These are phyloP conservation scores for Fraxinus americana DNA, from an alignment of 257 asterid species.

Conservation along the genomic window DNA sequence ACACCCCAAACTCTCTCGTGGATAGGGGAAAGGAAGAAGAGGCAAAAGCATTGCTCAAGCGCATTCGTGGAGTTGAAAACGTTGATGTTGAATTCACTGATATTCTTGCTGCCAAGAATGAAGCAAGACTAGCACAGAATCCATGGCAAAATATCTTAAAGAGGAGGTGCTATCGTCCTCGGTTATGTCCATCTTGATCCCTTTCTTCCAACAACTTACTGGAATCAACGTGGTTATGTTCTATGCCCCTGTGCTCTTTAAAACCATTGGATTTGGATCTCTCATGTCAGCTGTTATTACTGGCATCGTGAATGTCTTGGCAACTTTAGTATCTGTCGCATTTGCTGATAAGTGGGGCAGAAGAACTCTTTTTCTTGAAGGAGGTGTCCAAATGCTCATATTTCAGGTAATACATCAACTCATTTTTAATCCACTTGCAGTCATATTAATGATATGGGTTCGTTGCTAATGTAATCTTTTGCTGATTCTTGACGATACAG, in stretches of 20 bases:
- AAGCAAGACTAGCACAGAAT: not conserved
- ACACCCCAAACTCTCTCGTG: slow-evolving; percentile 5
- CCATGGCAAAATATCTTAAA: not conserved
- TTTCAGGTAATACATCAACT: not conserved
- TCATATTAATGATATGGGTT: too few species aligned
- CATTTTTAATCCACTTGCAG: not conserved
- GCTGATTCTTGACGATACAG: not conserved
- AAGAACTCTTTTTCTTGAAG: slow-evolving; percentile 8
- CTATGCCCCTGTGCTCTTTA: slow-evolving; percentile 19
- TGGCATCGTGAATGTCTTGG: slow-evolving; percentile 10
- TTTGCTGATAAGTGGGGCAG: slow-evolving; percentile 4
- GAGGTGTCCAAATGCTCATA: slow-evolving; percentile 21
- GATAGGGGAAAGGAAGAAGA: slow-evolving; percentile 4
- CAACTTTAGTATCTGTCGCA: slow-evolving; percentile 13
- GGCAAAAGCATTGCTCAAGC: not conserved
- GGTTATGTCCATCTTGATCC: slow-evolving; percentile 6
- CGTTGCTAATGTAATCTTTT: not conserved
- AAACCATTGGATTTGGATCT: slow-evolving; percentile 24
- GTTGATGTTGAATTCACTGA: not conserved
- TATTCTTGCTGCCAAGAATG: not conserved
- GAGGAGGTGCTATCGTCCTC: slow-evolving; percentile 9
- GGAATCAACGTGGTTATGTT: slow-evolving; percentile 28
- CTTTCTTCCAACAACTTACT: slow-evolving; percentile 15
- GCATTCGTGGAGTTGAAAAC: not conserved
- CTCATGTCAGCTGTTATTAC: slow-evolving; percentile 18